A percentile compares a stretch with the other conserved stretches of the same genome.
Conservation (phyloP, 2,329 filamentous ascomycete species). For the Mycosphaerelloides madeirae region DNA sequence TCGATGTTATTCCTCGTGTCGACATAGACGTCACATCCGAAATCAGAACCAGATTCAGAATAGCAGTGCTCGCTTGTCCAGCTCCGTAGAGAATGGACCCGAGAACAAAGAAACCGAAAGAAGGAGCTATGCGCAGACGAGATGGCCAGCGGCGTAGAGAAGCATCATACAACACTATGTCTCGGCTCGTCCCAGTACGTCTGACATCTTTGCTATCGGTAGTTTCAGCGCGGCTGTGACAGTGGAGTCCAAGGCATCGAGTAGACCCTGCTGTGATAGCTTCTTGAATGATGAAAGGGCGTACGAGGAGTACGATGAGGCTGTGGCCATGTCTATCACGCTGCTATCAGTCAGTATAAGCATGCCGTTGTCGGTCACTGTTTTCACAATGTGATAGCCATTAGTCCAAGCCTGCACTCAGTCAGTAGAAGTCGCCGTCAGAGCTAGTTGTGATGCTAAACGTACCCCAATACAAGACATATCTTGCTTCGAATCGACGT, state of each 20-base stretch:
- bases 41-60: conserved; percentile 41
- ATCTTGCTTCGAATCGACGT: too few species aligned
- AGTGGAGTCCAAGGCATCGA: conserved; percentile 37
- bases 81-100: conserved; percentile 36
- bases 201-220: conserved; percentile 41
- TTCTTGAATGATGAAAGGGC: conserved; percentile 38
- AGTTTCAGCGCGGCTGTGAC: conserved; percentile 39
- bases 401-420: too few species aligned
- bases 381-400: too few species aligned
- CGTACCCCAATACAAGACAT: too few species aligned
- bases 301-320: conserved; percentile 35
- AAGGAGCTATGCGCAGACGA: conserved; percentile 35
- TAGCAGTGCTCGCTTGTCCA: conserved; percentile 37
- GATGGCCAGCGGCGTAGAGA: conserved; percentile 37
- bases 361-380: too few species aligned
- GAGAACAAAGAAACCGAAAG: conserved; percentile 36
- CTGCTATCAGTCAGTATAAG: neutral
- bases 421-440: too few species aligned
- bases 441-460: too few species aligned
- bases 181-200: conserved; percentile 40
- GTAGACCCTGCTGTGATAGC: conserved; percentile 33
- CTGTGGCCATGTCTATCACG: neutral
- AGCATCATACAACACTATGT: conserved; percentile 34
- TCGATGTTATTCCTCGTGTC: conserved; percentile 38
- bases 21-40: conserved; percentile 41